These are phyloP conservation scores for Arxiozyma slooffiae DNA, from an alignment of 1,139 yeast genomes.

Conservation along the genomic window DNA sequence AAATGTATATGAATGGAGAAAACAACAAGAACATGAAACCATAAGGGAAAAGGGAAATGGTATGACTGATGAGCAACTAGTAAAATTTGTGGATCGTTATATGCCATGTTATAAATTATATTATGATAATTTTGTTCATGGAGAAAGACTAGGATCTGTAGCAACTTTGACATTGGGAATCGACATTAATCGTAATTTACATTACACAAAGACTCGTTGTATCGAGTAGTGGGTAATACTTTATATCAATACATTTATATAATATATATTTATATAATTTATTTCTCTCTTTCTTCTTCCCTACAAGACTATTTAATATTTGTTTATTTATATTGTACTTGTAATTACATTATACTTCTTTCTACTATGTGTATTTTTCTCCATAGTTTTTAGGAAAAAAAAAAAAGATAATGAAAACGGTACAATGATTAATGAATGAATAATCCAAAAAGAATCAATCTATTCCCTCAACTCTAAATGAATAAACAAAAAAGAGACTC, in stretches of 20 bases:
- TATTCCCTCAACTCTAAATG: neutral
- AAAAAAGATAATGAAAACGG: no score
- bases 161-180: conserved; percentile 25
- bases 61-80: conserved; percentile 67
- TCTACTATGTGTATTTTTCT: neutral
- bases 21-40: conserved; percentile 71
- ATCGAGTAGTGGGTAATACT: conserved; percentile 9
- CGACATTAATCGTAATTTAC: conserved; percentile 17
- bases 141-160: conserved; percentile 20
- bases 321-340: no score
- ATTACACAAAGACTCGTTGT: conserved; percentile 11
- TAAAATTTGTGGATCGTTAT: conserved; percentile 63
- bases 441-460: neutral
- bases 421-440: neutral
- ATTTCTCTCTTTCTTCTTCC: neutral
- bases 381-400: neutral
- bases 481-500: neutral
- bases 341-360: neutral
- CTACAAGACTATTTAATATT: neutral
- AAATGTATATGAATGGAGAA: conserved; percentile 72
- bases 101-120: conserved; percentile 78
- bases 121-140: conserved; percentile 37
- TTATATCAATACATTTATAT: neutral
- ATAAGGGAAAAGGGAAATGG: conserved; percentile 52
- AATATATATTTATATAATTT: neutral